Percentiles rank a stretch among this genome's conserved stretches.
These are phyloP conservation scores for Paraphaeosphaeria sporulosa DNA, from an alignment of 2,329 filamentous ascomycete genomes.

Conservation along the genomic window DNA sequence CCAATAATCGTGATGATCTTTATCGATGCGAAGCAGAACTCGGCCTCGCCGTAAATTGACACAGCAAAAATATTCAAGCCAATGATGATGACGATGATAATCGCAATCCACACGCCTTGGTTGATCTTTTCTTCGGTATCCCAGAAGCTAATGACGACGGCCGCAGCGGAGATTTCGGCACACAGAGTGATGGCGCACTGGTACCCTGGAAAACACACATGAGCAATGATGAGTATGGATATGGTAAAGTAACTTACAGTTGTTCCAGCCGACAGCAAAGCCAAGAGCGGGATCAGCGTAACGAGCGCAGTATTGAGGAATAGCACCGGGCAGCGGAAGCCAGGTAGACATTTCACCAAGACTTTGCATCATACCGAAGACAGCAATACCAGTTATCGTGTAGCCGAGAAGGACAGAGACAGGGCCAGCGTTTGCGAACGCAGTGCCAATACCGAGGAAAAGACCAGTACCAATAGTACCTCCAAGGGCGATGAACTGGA, in stretches of 20 bases:
- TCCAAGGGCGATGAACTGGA: constrained; percentile 67
- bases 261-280: constrained; percentile 40
- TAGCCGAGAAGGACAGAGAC: constrained; percentile 48
- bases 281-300: constrained; percentile 58
- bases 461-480: constrained; percentile 59
- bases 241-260: constrained; percentile 21
- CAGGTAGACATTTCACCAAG: constrained; percentile 54
- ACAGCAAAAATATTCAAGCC: constrained; percentile 47
- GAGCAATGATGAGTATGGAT: constrained; percentile 16
- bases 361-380: constrained; percentile 52
- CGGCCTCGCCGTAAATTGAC: constrained; percentile 55
- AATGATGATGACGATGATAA: constrained; percentile 47
- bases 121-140: constrained; percentile 39
- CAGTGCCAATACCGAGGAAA: constrained; percentile 44
- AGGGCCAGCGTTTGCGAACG: constrained; percentile 44
- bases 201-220: constrained; percentile 37
- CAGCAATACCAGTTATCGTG: constrained; percentile 42
- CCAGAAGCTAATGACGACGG: constrained; percentile 45
- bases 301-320: constrained; percentile 45
- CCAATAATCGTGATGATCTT: constrained; percentile 54
- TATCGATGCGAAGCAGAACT: constrained; percentile 58
- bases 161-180: constrained; percentile 46
- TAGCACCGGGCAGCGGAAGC: constrained; percentile 50
- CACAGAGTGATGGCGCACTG: constrained; percentile 45
- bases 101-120: constrained; percentile 43